phyloP scores from a whole-genome alignment of 495 filamentous ascomycete species.

The Bacidia gigantensis region DNA sequence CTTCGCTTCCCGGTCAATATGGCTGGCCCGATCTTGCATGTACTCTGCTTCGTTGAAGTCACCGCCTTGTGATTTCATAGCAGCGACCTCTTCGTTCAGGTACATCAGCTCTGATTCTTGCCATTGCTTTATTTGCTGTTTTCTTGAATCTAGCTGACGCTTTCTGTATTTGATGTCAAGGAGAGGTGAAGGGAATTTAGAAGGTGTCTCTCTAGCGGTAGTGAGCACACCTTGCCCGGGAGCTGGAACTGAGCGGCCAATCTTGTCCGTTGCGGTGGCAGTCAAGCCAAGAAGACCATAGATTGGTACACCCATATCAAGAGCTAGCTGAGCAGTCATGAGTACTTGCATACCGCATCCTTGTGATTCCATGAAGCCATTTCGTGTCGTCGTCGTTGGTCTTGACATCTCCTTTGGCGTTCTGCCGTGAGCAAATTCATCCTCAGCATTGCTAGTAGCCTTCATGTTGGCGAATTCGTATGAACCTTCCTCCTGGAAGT shows the following conservation, averaged over 20 bases:
- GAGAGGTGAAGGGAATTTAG: conserved; percentile 87
- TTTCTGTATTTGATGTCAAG: conserved; percentile 95
- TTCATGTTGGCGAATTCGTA: conserved; percentile 99
- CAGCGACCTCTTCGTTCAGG: conserved; percentile 76
- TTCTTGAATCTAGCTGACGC: conserved; percentile 82
- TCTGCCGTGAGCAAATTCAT: conserved; percentile 88
- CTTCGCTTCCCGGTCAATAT: conserved; percentile 78
- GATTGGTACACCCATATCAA: conserved; percentile 96
- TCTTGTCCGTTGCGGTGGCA: conserved; percentile 98
- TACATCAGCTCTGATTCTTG: conserved; percentile 89
- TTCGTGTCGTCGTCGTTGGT: conserved; percentile 88
- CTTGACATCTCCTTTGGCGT: conserved; percentile 97
- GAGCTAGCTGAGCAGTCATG: conserved; percentile 88
- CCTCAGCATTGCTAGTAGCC: conserved; percentile 91
- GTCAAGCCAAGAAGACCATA: conserved; percentile 90
- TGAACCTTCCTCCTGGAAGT: conserved; percentile 98
- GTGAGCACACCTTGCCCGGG: conserved; percentile 95
- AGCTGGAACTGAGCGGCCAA: conserved; percentile 90
- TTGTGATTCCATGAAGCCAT: conserved; percentile 99
- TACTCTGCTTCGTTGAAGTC: conserved; percentile 71
- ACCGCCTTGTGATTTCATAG: conserved; percentile 67
- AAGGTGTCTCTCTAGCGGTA: conserved; percentile 76
- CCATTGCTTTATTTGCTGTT: conserved; percentile 86
- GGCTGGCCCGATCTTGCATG: conserved; percentile 65
- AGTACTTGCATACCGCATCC: conserved; percentile 93